These are phyloP conservation scores for Piper longum DNA, from an alignment of 164 flowering plant species.

Conservation along the genomic window DNA sequence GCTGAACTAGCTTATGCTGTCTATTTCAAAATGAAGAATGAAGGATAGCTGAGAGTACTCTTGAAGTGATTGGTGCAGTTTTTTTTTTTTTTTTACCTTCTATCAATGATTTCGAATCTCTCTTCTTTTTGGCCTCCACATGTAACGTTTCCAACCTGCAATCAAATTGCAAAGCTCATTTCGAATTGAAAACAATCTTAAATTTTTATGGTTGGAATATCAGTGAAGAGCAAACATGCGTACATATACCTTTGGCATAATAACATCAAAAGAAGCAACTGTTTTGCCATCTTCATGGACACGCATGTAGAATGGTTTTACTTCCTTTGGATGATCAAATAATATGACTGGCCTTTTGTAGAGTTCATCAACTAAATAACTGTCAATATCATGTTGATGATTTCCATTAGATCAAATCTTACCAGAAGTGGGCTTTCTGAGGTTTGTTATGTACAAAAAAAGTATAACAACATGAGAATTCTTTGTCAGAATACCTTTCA, in stretches of 20 bases:
- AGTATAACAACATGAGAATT: not conserved
- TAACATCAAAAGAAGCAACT: slow-evolving; percentile 66
- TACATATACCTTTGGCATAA: slow-evolving; percentile 67
- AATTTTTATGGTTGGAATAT: not conserved
- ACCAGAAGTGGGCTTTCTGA: not conserved
- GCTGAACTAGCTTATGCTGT: too few species aligned
- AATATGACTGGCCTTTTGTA: slow-evolving; percentile 49
- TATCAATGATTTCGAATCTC: slow-evolving; percentile 30
- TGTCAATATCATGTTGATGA: slow-evolving; percentile 14
- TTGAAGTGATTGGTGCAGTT: not conserved
- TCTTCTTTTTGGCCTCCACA: slow-evolving; percentile 87
- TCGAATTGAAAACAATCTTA: not conserved
- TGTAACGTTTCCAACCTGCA: slow-evolving; percentile 53
- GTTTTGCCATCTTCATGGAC: slow-evolving; percentile 61
- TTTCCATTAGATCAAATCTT: not conserved
- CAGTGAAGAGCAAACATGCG: not conserved
- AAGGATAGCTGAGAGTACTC: not conserved
- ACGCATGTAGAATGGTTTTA: slow-evolving; percentile 57
- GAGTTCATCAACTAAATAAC: slow-evolving; percentile 59
- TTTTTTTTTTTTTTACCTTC: slow-evolving; percentile 34
- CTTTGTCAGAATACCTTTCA: slow-evolving; percentile 36
- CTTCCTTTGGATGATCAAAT: slow-evolving; percentile 61
- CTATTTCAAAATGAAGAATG: not conserved
- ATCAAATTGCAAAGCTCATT: slow-evolving; percentile 2
- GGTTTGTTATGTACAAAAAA: too few species aligned